Percentiles rank a stretch among this genome's conserved stretches.
phyloP scores from a whole-genome alignment of 2,329 filamentous ascomycete genomes.

The Colletotrichum gigasporum region DNA sequence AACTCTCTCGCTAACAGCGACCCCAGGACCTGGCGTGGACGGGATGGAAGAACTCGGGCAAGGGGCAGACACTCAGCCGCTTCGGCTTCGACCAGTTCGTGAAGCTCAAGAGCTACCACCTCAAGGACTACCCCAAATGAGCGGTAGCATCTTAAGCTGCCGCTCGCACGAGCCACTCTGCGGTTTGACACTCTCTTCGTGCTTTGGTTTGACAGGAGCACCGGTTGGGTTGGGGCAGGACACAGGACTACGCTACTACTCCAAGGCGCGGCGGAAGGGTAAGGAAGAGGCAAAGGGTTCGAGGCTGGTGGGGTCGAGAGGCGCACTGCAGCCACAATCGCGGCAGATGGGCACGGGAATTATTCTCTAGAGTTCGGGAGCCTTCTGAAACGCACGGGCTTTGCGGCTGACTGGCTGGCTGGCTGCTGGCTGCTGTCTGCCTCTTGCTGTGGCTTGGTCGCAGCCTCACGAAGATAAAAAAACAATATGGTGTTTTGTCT shows the following conservation, averaged over 20 bases:
- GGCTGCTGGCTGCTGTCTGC: too few species aligned
- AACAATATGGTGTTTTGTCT: too few species aligned
- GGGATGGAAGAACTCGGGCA: slow-evolving; percentile 96
- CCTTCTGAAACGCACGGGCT: too few species aligned
- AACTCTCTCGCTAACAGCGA: background rate
- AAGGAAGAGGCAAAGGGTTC: background rate
- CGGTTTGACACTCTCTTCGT: background rate
- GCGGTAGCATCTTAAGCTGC: background rate
- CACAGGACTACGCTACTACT: too few species aligned
- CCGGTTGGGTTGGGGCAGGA: background rate
- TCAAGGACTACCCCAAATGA: slow-evolving; percentile 81
- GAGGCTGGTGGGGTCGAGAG: too few species aligned
- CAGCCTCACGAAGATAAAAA: too few species aligned
- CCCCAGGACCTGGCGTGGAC: slow-evolving; percentile 90
- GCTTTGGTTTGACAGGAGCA: slow-evolving; percentile 5
- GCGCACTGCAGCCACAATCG: too few species aligned
- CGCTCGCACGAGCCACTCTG: background rate
- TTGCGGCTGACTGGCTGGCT: too few species aligned
- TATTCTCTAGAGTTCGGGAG: too few species aligned
- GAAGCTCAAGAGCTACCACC: slow-evolving; percentile 94
- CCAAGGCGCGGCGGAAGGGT: background rate
- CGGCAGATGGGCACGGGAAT: too few species aligned
- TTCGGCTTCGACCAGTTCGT: slow-evolving; percentile 97
- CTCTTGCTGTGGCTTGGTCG: too few species aligned
- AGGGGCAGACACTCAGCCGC: slow-evolving; percentile 86